Evolutionary conservation across 2,329 filamentous ascomycete species (phyloP).

Genomic region (Lachnellula cervina): DNA sequence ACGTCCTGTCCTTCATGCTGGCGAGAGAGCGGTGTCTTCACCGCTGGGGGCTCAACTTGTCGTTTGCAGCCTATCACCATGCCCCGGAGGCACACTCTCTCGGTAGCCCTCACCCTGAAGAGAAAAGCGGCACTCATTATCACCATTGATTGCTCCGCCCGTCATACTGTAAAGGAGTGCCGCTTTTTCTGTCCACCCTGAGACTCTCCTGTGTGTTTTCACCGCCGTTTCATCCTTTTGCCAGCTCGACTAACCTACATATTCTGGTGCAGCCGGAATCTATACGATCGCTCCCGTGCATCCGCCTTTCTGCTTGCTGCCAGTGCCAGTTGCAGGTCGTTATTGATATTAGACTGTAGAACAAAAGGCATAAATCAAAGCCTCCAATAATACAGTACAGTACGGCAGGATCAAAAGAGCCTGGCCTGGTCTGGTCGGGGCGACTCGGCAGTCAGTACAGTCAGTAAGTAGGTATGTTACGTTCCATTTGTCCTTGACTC

Average conservation of each 20-base stretch:
- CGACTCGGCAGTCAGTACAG: not conserved
- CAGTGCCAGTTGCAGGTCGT: too few species aligned
- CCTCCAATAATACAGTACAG: too few species aligned
- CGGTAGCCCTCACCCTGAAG: too few species aligned
- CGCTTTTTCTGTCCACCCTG: too few species aligned
- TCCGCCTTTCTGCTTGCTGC: not conserved
- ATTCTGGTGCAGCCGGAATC: not conserved
- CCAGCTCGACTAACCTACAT: not conserved
- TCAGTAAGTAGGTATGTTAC: not conserved
- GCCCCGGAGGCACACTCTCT: not conserved
- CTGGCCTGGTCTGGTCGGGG: not conserved
- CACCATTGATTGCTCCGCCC: too few species aligned
- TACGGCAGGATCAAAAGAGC: not conserved
- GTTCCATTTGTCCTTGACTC: not conserved
- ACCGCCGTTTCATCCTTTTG: constrained; percentile 1
- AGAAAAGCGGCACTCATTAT: too few species aligned
- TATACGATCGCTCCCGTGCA: not conserved
- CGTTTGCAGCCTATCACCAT: not conserved
- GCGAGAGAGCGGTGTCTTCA: not conserved
- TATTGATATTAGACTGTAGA: not conserved
- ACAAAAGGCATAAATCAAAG: not conserved
- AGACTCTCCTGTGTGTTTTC: not conserved
- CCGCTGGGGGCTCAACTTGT: not conserved
- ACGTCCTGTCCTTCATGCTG: not conserved
- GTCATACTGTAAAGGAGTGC: too few species aligned